These are phyloP conservation scores for Tausonia pullulans DNA, from an alignment of 1,284 basidiomycete genomes.

Conservation along the genomic window DNA sequence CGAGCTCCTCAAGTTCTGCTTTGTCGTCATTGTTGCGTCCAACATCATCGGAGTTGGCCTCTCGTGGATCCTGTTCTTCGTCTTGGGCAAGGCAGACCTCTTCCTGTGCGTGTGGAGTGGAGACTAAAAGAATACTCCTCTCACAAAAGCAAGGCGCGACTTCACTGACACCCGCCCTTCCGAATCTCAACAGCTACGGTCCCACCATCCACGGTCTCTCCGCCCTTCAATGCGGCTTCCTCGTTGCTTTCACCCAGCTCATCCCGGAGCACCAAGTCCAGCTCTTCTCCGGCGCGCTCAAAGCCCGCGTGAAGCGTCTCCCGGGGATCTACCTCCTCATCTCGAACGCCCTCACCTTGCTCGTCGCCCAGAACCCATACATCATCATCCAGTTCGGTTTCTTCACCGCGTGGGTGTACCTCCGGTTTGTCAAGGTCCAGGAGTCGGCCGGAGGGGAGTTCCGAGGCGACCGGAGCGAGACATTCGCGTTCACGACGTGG, in stretches of 20 bases:
- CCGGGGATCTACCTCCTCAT: slow-evolving; percentile 90
- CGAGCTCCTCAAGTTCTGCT: slow-evolving; percentile 78
- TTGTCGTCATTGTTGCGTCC: slow-evolving; percentile 62
- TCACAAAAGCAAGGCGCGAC: neutral
- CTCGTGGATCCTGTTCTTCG: slow-evolving; percentile 29
- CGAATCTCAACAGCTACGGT: slow-evolving; percentile 49
- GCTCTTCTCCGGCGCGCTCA: slow-evolving; percentile 63
- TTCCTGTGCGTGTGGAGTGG: slow-evolving; percentile 43
- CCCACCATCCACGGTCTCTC: slow-evolving; percentile 85
- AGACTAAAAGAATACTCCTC: neutral
- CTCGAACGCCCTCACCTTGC: slow-evolving; percentile 74
- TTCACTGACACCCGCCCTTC: neutral
- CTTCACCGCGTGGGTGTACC: slow-evolving; percentile 88
- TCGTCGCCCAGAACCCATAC: slow-evolving; percentile 86
- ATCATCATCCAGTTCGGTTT: slow-evolving; percentile 97
- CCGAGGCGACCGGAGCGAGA: slow-evolving; percentile 81
- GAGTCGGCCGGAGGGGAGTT: slow-evolving; percentile 37
- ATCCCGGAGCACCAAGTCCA: slow-evolving; percentile 98
- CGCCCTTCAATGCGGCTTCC: slow-evolving; percentile 75
- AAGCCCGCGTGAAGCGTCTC: slow-evolving; percentile 79
- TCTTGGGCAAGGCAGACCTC: slow-evolving; percentile 30
- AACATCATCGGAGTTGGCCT: slow-evolving; percentile 74
- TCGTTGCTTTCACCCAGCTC: slow-evolving; percentile 93
- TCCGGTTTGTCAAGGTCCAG: slow-evolving; percentile 91
- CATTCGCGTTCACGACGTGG: slow-evolving; percentile 91